Percentiles rank a stretch among this genome's conserved stretches.
phyloP scores from a whole-genome alignment of 2,329 filamentous ascomycete species.

The Mycosphaerella arachidis region DNA sequence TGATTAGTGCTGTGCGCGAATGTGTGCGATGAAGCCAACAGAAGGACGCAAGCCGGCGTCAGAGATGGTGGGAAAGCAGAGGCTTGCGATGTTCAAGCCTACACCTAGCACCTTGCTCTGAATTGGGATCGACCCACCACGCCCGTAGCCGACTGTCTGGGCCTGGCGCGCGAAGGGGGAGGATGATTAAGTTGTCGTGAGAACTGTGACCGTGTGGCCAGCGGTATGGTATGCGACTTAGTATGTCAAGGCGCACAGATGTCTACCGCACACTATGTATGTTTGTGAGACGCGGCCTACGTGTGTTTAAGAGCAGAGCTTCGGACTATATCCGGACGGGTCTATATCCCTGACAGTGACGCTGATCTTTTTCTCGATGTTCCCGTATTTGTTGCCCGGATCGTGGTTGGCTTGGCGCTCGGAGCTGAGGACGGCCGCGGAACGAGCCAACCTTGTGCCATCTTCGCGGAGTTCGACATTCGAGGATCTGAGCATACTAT shows the following conservation, averaged over 20 bases:
- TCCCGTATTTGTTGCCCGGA: neutral
- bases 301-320: neutral
- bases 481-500: neutral
- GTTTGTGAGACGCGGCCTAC: neutral
- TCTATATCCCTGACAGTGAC: neutral
- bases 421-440: neutral
- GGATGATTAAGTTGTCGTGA: neutral
- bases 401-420: neutral
- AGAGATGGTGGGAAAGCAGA: neutral
- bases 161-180: neutral
- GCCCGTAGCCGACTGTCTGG: slow-evolving; percentile 2
- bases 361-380: slow-evolving; percentile 5
- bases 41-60: slow-evolving; percentile 6
- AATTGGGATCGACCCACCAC: neutral
- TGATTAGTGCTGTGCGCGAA: neutral
- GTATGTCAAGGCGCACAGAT: neutral
- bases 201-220: neutral
- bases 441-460: neutral
- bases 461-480: neutral
- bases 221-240: neutral
- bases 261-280: neutral
- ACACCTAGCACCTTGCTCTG: neutral
- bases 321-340: neutral
- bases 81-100: slow-evolving; percentile 4
- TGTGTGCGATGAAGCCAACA: neutral